Evolutionary conservation across 139 green algal genomes (phyloP), one percentile per base, ranked within the genome.

Genomic region (Pleodorina starrii): DNA sequence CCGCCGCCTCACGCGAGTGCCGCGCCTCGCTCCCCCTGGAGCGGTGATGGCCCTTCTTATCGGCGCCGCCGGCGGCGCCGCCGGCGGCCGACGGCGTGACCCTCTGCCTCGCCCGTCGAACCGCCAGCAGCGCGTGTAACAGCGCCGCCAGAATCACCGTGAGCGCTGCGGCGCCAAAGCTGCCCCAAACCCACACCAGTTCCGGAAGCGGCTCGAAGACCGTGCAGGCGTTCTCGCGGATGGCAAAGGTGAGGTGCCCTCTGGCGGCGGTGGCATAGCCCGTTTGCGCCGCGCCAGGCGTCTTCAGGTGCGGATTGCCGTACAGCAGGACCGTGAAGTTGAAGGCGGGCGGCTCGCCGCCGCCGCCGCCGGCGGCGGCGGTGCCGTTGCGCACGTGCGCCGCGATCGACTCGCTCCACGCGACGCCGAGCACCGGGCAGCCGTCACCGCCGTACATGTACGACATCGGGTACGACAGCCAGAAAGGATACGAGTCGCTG

Each of bases 181-280:
- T 35, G 32, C 82, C 66, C 82, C 82, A 88, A 14, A 88, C 27
- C 82, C 82, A 88, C n/a, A 88, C n/a, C 63, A 88, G 82, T 1
- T 78, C 44, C 16, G 44, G 43, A 29, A 88, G 46, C 32, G 82
- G 82, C 16, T 68, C 4, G 36, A 88, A 88, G 21, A 36, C 7
- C 10, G 82, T 88, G 66, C 82, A 88, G 32, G 82, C 82, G 66
- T 88, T 88, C 1, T 71, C 44, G 1, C 44, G 66, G 4, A 88
- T 40, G 2, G 1, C 5, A 44, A 88, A 88, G 21, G 51, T 17
- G 7, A 88, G 44, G 0, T 12, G 0, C 44, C 5, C 12, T 1
- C 2, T n/a, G 2, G 32, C 43, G n/a, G 66, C 63, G 4, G 46
- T 48, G 43, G 80, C 80, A 40, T 78, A 76, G 23, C 60, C 44